Base-by-base conservation (phyloP, 176 grass and related monocot genomes). In the Calamus simplicifolius region DNA sequence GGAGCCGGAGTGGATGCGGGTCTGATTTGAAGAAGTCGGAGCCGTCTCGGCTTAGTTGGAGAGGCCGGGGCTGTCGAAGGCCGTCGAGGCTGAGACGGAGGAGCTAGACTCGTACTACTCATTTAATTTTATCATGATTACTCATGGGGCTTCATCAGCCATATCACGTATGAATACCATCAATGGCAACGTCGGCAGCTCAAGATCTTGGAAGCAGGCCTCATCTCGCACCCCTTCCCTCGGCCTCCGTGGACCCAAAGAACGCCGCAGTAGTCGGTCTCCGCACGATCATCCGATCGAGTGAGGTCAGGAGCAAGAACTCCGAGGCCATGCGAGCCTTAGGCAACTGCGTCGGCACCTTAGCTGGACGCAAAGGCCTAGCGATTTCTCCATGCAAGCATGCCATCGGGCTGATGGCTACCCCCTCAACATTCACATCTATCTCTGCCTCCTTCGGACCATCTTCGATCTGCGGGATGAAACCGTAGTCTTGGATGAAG, bases 381-480 rank as follows among this genome's bases (percentile, higher is more conserved):
- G 50, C 51, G 58, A 29, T 52, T 61, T 58, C 51, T 63, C 79
- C 25, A 31, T 56, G 6, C 80, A 89, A 16, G 61, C 52, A 0
- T 82, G 80, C 49, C 77, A 80, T 66, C 84, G 83, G 83, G 80
- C 69, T 4, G 83, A 87, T 52, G 88, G 88, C 0, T 92, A 77
- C 78, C 83, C 83, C 5, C 66, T 92, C 16, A 92, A 92, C 52
- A 63, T 87, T 54, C 88, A 84, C 70, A 63, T 93, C 15, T 87
- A 93, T 16, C 16, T 85, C 7, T 73, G 70, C 49, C 80, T 92
- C 59, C 80, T 87, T 53, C 73, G 64, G 6, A 62, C 88, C 10
- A 51, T 83, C 25, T 86, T 91, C 31, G 82, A 86, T 31, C 25
- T 53, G 54, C 76, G 70, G 61, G 88, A 86, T 14, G 53, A 86